Evolutionary conservation across 345 rosid genomes (phyloP).

Genomic region (Anastatica hierochuntica): DNA sequence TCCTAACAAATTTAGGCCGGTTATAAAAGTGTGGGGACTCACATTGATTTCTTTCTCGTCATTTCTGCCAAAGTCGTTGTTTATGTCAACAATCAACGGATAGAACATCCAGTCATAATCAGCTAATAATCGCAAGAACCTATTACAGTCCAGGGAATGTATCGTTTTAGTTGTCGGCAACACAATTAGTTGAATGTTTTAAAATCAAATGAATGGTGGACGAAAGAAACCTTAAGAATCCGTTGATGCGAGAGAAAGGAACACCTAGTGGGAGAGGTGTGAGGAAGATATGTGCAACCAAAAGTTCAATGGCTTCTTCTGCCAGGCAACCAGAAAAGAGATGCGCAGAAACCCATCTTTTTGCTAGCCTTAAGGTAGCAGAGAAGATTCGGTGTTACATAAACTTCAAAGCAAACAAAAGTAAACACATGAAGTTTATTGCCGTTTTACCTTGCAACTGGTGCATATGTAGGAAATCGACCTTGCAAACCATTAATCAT

Average conservation of each 20-base stretch:
- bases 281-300: slow-evolving; percentile 75
- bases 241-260: slow-evolving; percentile 77
- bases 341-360: slow-evolving; percentile 90
- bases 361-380: slow-evolving; percentile 60
- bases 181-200: background rate
- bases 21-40: slow-evolving; percentile 25
- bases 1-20: background rate
- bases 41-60: slow-evolving; percentile 74
- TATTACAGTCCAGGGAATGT: slow-evolving; percentile 21
- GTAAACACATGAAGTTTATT: background rate
- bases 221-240: slow-evolving; percentile 63
- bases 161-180: background rate
- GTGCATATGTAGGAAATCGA: slow-evolving; percentile 49
- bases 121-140: slow-evolving; percentile 73
- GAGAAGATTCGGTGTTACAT: background rate
- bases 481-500: slow-evolving; percentile 84
- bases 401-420: slow-evolving; percentile 6
- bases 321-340: slow-evolving; percentile 80
- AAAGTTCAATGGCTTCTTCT: slow-evolving; percentile 78
- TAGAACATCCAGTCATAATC: slow-evolving; percentile 81
- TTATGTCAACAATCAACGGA: slow-evolving; percentile 73
- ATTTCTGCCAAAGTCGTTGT: slow-evolving; percentile 54
- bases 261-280: slow-evolving; percentile 65
- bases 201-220: slow-evolving; percentile 7
- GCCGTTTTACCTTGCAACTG: slow-evolving; percentile 59